Evolutionary conservation across 495 filamentous ascomycete genomes (phyloP), one percentile per base, ranked within the genome.

Genomic region (Aspergillus sparsus): DNA sequence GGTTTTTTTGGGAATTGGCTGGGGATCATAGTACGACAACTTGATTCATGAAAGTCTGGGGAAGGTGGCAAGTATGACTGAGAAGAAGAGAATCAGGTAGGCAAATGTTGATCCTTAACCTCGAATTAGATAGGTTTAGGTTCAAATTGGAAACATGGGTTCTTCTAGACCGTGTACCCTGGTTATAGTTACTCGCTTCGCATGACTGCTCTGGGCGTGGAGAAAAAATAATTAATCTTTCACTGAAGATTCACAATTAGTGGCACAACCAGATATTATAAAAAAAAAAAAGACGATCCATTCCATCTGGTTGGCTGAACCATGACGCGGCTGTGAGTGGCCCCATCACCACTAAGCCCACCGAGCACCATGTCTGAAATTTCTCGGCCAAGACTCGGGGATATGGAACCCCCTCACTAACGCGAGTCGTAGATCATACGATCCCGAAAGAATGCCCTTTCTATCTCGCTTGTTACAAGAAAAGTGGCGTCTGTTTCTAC

Each of bases 331-430:
- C n/a, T 41, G 37, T 41, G 37, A 46, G 31, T 11, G 7, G 12
- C 57, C 10, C 57, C 49, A 33, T 33, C 0, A 1, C 31, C 15
- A 42, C 49, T 31, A 41, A 6, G 21, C 11, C 27, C 36, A 31
- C 49, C 37, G 45, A 15, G 15, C 46, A 12, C 55, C 55, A 51
- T 46, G 7, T 45, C 57, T 46, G 36, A 27, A 39, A 59, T 44
- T 59, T 53, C 37, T 59, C 57, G 57, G 57, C 13, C 35, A 59
- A 53, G 49, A 37, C 49, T 59, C 57, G 57, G 57, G 21, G 3
- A 27, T 27, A 1, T 27, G 21, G 21, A 1, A 27, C 21, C 21
- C 21, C 21, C 21, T 27, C 21, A 27, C 21, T 27, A 27, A 27
- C 21, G 21, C 21, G 3, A 1, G 21, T 27, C 21, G 21, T 27